Evolutionary conservation across 176 grass and related monocot species (phyloP).

Genomic region (Musa schizocarpa): DNA sequence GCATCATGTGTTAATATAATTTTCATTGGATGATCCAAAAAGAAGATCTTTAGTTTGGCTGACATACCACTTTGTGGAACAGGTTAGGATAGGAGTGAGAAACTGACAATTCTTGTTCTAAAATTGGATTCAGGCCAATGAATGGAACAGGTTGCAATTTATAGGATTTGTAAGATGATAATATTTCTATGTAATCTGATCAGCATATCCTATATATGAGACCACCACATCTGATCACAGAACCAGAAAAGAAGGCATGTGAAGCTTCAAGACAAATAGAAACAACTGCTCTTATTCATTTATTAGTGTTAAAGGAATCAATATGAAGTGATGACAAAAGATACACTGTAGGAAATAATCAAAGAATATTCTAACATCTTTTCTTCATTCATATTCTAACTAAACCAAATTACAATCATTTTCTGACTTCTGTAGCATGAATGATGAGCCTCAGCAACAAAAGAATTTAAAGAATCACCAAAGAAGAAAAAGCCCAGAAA

Average conservation of each 20-base stretch:
- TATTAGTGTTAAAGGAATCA: background rate
- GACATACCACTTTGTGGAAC: no score
- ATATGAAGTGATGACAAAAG: background rate
- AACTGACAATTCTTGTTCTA: no score
- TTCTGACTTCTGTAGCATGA: background rate
- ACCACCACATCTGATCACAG: no score
- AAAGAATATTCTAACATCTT: background rate
- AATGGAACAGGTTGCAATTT: no score
- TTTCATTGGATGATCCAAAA: no score
- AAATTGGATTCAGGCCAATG: no score
- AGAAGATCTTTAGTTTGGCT: no score
- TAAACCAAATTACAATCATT: background rate
- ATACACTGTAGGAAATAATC: slow-evolving; percentile 4
- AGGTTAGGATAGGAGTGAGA: no score
- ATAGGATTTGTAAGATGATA: background rate
- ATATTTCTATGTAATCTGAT: background rate
- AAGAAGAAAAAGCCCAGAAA: background rate
- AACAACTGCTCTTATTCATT: background rate
- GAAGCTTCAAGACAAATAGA: background rate
- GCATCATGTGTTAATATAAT: no score
- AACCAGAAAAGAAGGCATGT: background rate
- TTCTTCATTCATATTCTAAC: background rate
- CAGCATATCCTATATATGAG: background rate
- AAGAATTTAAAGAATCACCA: slow-evolving; percentile 10
- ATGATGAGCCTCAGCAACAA: background rate